These are phyloP conservation scores for Colletotrichum graminicola DNA, from an alignment of 2,329 filamentous ascomycete genomes.

Conservation along the genomic window DNA sequence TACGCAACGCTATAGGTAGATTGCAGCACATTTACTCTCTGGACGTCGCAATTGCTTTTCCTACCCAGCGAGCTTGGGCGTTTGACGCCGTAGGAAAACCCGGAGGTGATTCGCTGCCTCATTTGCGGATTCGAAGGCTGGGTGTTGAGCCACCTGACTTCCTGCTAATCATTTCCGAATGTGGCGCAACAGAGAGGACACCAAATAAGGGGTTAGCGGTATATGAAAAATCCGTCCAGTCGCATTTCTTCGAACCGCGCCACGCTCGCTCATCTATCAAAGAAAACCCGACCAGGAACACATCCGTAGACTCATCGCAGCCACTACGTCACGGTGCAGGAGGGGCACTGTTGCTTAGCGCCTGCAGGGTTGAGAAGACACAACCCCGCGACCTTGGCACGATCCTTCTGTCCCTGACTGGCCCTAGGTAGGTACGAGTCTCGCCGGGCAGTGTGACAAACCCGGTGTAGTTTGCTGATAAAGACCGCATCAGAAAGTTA, in stretches of 20 bases:
- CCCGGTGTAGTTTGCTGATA: neutral
- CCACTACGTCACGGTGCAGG: conserved; percentile 31
- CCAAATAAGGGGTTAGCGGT: neutral
- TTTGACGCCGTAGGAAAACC: neutral
- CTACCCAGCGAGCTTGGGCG: no score
- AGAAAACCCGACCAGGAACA: neutral
- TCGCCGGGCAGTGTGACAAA: neutral
- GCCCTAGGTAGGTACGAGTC: neutral
- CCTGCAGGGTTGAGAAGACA: conserved; percentile 11
- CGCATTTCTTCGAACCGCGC: conserved; percentile 11
- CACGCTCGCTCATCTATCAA: conserved; percentile 12
- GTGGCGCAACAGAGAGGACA: neutral
- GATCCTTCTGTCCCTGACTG: neutral
- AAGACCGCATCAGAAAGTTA: neutral
- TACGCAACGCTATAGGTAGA: neutral
- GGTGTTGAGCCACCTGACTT: neutral
- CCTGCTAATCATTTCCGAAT: no score
- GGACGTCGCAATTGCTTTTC: neutral
- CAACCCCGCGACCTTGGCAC: neutral
- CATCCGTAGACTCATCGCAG: neutral
- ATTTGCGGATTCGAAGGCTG: neutral
- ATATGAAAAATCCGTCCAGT: neutral
- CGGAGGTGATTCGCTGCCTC: neutral
- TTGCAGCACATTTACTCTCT: neutral
- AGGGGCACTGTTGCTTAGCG: neutral